A percentile compares a stretch with the other conserved stretches of the same genome.
Evolutionary conservation across 352 stramenopile genomes (phyloP).

Genomic region (Elongisporangium anandrum): DNA sequence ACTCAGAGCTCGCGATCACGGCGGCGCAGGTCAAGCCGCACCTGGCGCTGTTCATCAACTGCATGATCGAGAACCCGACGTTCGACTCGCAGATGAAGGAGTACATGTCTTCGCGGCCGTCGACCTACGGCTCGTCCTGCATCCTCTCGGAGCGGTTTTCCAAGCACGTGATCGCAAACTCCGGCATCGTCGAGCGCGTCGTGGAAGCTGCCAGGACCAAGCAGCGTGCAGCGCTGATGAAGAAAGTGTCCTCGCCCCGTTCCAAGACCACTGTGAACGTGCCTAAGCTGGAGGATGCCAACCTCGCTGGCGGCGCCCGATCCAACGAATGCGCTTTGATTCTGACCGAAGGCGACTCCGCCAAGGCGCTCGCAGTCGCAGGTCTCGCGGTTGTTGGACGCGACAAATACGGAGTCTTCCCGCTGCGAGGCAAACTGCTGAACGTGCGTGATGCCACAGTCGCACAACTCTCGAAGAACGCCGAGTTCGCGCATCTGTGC

Average conservation of each 20-base stretch:
- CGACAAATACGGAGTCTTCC: constrained; percentile 99
- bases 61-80: constrained; percentile 97
- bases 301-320: constrained; percentile 91
- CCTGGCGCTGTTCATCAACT: constrained; percentile 98
- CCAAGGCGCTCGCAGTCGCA: constrained; percentile 98
- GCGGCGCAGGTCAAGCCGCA: constrained; percentile 96
- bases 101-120: constrained; percentile 91
- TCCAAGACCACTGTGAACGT: constrained; percentile 90
- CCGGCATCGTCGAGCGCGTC: constrained; percentile 93
- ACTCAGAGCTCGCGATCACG: constrained; percentile 91
- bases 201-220: constrained; percentile 92
- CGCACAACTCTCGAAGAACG: constrained; percentile 89
- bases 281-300: constrained; percentile 99
- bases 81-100: constrained; percentile 99
- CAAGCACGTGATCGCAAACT: constrained; percentile 94
- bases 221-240: constrained; percentile 90
- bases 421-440: constrained; percentile 94
- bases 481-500: constrained; percentile 94
- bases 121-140: constrained; percentile 87
- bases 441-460: constrained; percentile 88
- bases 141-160: constrained; percentile 93
- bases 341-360: constrained; percentile 99
- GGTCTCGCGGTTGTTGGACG: constrained; percentile 97
- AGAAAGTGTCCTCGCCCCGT: constrained; percentile 69
- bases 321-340: constrained; percentile 96